These are phyloP conservation scores for Aegilops umbellulata DNA, from an alignment of 176 grass and related monocot genomes.

Conservation along the genomic window DNA sequence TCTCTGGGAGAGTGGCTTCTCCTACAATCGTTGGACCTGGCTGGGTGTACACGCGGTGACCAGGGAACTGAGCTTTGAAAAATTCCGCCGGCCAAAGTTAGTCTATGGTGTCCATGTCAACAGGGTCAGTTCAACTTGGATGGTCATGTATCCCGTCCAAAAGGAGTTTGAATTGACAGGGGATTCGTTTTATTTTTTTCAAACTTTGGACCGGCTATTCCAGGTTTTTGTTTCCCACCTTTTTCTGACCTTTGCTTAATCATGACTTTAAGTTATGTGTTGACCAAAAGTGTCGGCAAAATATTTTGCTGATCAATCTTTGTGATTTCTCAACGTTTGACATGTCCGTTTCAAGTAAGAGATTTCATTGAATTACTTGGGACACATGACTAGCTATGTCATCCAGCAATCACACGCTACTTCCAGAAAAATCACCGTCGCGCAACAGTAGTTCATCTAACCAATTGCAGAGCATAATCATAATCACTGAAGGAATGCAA, in stretches of 20 bases:
- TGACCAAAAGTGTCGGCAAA: conserved; percentile 33
- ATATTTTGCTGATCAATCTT: neutral
- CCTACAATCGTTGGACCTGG: conserved; percentile 28
- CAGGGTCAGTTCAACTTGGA: conserved; percentile 23
- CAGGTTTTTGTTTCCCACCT: too few relatives aligned
- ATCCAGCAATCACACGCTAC: neutral
- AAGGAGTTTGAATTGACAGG: neutral
- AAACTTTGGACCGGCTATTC: conserved; percentile 57
- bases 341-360: neutral
- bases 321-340: neutral
- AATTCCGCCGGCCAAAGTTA: neutral
- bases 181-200: neutral
- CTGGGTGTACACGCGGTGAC: conserved; percentile 9
- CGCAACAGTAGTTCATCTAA: neutral
- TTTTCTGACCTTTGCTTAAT: conserved; percentile 19
- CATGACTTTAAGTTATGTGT: conserved; percentile 17
- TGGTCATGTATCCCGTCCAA: conserved; percentile 24
- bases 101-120: conserved; percentile 22
- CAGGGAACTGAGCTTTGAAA: conserved; percentile 7
- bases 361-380: neutral
- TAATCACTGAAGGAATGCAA: neutral
- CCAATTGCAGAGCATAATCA: neutral
- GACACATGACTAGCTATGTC: neutral
- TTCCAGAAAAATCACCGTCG: neutral
- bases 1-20: conserved; percentile 26